Conservation (phyloP, 2,329 filamentous ascomycete genomes). For the Dactylellina sp. region DNA sequence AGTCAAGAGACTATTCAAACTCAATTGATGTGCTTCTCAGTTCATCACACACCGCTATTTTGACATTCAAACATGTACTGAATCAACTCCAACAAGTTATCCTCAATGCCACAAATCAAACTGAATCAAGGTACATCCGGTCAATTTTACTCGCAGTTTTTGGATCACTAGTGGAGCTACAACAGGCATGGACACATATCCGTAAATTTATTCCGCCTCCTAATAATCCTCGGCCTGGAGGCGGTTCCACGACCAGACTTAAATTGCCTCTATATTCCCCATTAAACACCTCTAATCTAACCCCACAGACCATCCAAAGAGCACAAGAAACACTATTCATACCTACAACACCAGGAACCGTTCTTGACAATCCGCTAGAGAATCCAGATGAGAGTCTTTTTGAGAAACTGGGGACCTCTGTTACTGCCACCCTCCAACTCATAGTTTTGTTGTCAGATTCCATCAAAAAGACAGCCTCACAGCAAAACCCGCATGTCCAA, state of each 20-base stretch:
- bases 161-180: constrained; percentile 60
- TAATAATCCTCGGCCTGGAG: constrained; percentile 10
- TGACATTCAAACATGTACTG: constrained; percentile 60
- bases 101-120: constrained; percentile 47
- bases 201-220: constrained; percentile 57
- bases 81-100: constrained; percentile 58
- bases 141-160: constrained; percentile 60
- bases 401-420: constrained; percentile 59
- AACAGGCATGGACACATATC: constrained; percentile 59
- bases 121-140: constrained; percentile 58
- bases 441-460: constrained; percentile 58
- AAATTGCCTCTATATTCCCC: constrained; percentile 42
- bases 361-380: constrained; percentile 55
- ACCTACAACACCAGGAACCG: constrained; percentile 49
- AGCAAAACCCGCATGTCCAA: constrained; percentile 57
- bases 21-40: constrained; percentile 60
- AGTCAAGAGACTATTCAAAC: constrained; percentile 57
- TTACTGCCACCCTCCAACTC: constrained; percentile 57
- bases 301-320: constrained; percentile 6
- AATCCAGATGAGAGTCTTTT: constrained; percentile 59
- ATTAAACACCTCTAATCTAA: constrained; percentile 19
- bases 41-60: constrained; percentile 58
- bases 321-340: constrained; percentile 38
- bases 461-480: constrained; percentile 58
- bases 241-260: constrained; percentile 11